These are phyloP conservation scores for Aspergillus luchuensis DNA, from an alignment of 2,329 filamentous ascomycete genomes.

Conservation along the genomic window DNA sequence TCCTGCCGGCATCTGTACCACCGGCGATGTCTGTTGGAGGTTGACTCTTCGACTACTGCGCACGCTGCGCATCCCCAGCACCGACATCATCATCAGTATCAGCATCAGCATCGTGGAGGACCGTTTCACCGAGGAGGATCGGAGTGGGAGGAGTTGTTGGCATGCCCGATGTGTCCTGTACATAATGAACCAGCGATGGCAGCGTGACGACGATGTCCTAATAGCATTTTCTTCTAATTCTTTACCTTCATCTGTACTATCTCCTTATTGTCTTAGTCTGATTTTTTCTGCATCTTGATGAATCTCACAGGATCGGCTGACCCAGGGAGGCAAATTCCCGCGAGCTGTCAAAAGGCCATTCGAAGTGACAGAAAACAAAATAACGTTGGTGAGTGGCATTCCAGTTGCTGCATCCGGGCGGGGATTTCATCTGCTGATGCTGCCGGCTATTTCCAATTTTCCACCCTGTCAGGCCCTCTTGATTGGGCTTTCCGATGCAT, in stretches of 20 bases:
- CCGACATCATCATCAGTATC: background rate
- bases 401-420: too few relatives aligned
- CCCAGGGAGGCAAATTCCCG: too few relatives aligned
- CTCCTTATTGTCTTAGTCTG: background rate
- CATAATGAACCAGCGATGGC: constrained; percentile 31
- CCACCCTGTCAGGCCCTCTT: background rate
- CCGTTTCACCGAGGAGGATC: constrained; percentile 26
- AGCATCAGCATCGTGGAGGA: background rate
- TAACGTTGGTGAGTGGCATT: too few relatives aligned
- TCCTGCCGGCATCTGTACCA: constrained; percentile 54
- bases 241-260: constrained; percentile 20
- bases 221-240: constrained; percentile 10
- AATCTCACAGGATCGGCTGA: too few relatives aligned
- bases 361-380: too few relatives aligned
- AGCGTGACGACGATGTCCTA: constrained; percentile 7
- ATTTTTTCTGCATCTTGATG: background rate
- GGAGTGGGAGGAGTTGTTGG: constrained; percentile 27
- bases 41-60: constrained; percentile 17
- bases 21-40: constrained; percentile 45
- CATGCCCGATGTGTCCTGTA: constrained; percentile 40
- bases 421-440: background rate
- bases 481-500: background rate
- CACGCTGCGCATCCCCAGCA: constrained; percentile 13
- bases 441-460: background rate
- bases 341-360: too few relatives aligned